Evolutionary conservation across 2,329 filamentous ascomycete species (phyloP), one percentile per base, ranked within the genome.

Genomic region (Calonectria henricotiae): DNA sequence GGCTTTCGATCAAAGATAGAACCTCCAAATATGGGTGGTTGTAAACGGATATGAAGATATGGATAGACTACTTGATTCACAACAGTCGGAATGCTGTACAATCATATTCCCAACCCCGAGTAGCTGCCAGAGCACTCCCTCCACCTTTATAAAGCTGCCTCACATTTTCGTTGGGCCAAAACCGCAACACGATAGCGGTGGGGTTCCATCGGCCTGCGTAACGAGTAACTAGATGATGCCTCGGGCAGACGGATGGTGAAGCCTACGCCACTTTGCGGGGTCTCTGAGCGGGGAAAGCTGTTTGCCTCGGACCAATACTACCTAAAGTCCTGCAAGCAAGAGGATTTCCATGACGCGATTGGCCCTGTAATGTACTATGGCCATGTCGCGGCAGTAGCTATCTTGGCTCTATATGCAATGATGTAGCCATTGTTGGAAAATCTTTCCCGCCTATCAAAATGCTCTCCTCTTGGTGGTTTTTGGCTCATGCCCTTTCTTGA

Each of bases 261-360:
- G 47, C 20, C 32, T 27, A 58, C 51, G 20, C 51, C 32, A 58
- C 20, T 37, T 39, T 58, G 51, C 51, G 51, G 51, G 51, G 51
- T 58, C 35, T 17, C 1, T 8, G 35, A 58, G 51, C 51, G 51
- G 51, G 51, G 51, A 58, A 58, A 17, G 6, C 13, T 4, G 13
- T 39, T 15, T 58, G 51, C 51, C 51, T 58, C 51, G 51, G 51
- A 58, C 25, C 35, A 20, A 58, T 58, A 27, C 35, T 25, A 58
- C 51, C 35, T 39, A 7, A 27, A 3, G 15, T 2, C 23, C 7
- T 9, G 3, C 11, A 8, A n/a, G 32, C 27, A 32, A 8, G 17
- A n/a, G 25, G n/a, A 5, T 5, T 32, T 4, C 15, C 11, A 17
- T 17, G 0, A n/a, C n/a, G 17, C 17, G 6, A 51, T 20, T 51